Evolutionary conservation across 75 land plant genomes (phyloP).

Genomic region (Sequoia sempervirens): DNA sequence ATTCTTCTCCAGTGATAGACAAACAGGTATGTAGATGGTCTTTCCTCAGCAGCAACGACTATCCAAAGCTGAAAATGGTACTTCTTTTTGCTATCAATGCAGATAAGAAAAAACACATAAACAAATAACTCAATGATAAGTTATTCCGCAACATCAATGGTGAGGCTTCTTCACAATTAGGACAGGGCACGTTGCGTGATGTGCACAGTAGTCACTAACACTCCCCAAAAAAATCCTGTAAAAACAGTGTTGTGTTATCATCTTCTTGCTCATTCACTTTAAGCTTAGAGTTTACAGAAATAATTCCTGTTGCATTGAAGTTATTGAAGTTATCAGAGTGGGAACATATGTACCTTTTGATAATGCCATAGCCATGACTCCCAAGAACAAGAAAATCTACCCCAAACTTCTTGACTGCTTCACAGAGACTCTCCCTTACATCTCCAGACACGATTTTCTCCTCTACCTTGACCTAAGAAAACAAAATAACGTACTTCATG

Average conservation of each 20-base stretch:
- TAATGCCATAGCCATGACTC: constrained; percentile 58
- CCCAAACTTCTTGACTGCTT: constrained; percentile 26
- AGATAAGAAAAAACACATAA: too few species aligned
- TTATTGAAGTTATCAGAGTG: too few species aligned
- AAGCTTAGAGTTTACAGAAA: not conserved
- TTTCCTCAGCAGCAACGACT: too few species aligned
- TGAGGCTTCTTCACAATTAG: constrained; percentile 34
- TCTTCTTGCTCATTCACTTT: too few species aligned
- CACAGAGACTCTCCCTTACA: constrained; percentile 55
- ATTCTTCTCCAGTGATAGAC: too few species aligned
- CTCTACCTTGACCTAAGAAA: constrained; percentile 45
- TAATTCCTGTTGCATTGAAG: not conserved
- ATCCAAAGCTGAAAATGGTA: too few species aligned
- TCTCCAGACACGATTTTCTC: constrained; percentile 45
- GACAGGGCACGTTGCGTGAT: constrained; percentile 43
- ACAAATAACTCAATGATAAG: too few species aligned
- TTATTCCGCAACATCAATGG: not conserved
- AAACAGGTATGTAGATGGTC: too few species aligned
- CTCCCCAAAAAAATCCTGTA: constrained; percentile 43
- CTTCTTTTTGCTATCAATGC: not conserved
- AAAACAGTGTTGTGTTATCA: not conserved
- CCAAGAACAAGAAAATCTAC: constrained; percentile 59
- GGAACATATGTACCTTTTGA: constrained; percentile 42
- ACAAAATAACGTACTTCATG: too few species aligned
- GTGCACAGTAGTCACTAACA: constrained; percentile 40